Base-by-base conservation (phyloP, 2,329 filamentous ascomycete species). In the Hymenoscyphus infarciens region DNA sequence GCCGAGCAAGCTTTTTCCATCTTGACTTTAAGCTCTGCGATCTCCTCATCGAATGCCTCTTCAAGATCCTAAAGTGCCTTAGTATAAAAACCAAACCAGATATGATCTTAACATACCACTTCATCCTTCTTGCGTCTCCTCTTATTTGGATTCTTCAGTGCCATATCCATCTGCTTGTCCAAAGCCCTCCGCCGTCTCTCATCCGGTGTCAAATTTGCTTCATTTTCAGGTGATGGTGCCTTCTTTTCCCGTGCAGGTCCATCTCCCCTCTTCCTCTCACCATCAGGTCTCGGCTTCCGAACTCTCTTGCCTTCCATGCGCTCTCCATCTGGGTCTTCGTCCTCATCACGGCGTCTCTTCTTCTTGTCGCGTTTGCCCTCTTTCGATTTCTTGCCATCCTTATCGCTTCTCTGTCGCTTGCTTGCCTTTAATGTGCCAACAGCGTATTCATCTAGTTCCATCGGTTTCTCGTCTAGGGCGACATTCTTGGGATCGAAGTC, bases 1-100 rank as follows among this genome's bases (percentile, higher is more conserved):
- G 87, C 85, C 75, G 93, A 86, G 64, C 94, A 97, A 16, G 95
- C 95, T 68, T 87, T 83, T 69, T 95, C 92, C 93, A 99, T 99
- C 62, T 87, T 87, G 60, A 90, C 83, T 73, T 95, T 95, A 75
- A 99, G 88, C 57, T 89, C 83, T 62, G 91, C 91, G 67, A 99
- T 92, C 73, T 96, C 89, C 54, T 92, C 90, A 74, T 98, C 95
- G 68, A 94, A 90, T 77, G 90, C 88, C 71, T 92, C 88, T 75
- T 97, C 93, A 56, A 98, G 82, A 68, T 98, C 94, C 90, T 94
- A 70, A 11, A 33, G 19, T 56, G 31, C 31, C 52, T 70, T 64
- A 70, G 72, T 64, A 19, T 22, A 39, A 19, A 5, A 31, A 11
- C 29, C 2, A n/a, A n/a, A 31, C 15, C n/a, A 19, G 27, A 5